These are phyloP conservation scores for Nothophytophthora sp. DNA, from an alignment of 352 stramenopile species.

Conservation along the genomic window DNA sequence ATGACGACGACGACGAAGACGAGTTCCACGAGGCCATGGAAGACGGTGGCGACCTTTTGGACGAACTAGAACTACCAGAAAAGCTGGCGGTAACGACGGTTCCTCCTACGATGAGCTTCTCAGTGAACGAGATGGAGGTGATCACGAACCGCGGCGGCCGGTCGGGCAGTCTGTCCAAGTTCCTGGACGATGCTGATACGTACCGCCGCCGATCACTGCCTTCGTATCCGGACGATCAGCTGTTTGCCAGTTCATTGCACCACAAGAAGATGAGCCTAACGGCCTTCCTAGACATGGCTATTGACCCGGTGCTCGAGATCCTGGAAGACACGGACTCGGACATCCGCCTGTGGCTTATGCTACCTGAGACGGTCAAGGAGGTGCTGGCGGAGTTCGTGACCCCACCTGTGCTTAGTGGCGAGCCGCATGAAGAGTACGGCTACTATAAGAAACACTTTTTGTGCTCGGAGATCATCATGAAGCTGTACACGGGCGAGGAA, in stretches of 20 bases:
- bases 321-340: conserved; percentile 86
- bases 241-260: conserved; percentile 38
- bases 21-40: conserved; percentile 51
- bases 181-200: conserved; percentile 73
- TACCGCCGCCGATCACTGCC: conserved; percentile 74
- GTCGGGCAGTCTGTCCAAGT: conserved; percentile 76
- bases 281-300: conserved; percentile 78
- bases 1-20: conserved; percentile 38
- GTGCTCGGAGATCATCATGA: conserved; percentile 91
- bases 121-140: conserved; percentile 85
- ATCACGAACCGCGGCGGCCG: conserved; percentile 75
- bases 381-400: conserved; percentile 84
- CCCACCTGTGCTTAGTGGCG: conserved; percentile 63
- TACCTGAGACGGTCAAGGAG: conserved; percentile 73
- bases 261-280: conserved; percentile 73
- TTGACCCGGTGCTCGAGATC: conserved; percentile 86
- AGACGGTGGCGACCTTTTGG: conserved; percentile 30
- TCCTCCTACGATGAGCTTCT: conserved; percentile 69
- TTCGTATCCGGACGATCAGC: conserved; percentile 71
- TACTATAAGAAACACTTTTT: conserved; percentile 91
- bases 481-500: conserved; percentile 87
- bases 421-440: conserved; percentile 87
- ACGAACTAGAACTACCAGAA: conserved; percentile 16
- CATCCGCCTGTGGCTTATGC: conserved; percentile 83
- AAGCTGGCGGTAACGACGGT: conserved; percentile 27